Conservation (phyloP, 257 asterid species). For the Fraxinus americana region DNA sequence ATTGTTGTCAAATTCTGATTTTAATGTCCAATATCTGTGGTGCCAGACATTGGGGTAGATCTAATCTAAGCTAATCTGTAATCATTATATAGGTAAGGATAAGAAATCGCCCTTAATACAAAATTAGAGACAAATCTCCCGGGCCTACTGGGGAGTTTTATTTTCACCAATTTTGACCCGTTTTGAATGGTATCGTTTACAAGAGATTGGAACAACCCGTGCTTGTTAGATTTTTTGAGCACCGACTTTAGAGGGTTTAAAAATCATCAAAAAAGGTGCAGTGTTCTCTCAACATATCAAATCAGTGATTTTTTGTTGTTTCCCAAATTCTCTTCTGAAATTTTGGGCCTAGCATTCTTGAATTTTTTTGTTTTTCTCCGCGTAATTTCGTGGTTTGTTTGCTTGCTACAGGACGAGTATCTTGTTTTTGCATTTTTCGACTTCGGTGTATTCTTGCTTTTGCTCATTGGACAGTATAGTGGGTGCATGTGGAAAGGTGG, state of each 20-base stretch:
- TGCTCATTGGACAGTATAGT: constrained; percentile 55
- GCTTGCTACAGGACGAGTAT: not conserved
- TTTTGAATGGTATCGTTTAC: not conserved
- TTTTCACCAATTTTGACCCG: too few relatives aligned
- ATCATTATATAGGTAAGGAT: not conserved
- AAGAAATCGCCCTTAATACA: not conserved
- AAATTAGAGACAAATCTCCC: too few relatives aligned
- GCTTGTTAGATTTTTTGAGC: too few relatives aligned
- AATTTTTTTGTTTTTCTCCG: too few relatives aligned
- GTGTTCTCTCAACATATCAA: too few relatives aligned
- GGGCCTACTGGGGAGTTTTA: too few relatives aligned
- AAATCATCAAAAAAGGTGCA: too few relatives aligned
- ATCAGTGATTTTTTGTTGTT: too few relatives aligned
- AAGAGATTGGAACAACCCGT: too few relatives aligned
- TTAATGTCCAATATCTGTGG: not conserved
- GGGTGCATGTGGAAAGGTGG: constrained; percentile 98
- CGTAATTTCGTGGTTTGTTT: not conserved
- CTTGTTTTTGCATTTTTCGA: not conserved
- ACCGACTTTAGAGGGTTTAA: not conserved
- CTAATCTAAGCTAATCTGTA: not conserved
- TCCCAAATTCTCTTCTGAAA: not conserved
- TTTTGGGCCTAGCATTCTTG: not conserved
- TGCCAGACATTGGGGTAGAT: not conserved
- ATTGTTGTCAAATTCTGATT: not conserved
- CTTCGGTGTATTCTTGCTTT: constrained; percentile 5